These are phyloP conservation scores for Maudiozyma barnettii DNA, from an alignment of 805 yeast species.

Conservation along the genomic window DNA sequence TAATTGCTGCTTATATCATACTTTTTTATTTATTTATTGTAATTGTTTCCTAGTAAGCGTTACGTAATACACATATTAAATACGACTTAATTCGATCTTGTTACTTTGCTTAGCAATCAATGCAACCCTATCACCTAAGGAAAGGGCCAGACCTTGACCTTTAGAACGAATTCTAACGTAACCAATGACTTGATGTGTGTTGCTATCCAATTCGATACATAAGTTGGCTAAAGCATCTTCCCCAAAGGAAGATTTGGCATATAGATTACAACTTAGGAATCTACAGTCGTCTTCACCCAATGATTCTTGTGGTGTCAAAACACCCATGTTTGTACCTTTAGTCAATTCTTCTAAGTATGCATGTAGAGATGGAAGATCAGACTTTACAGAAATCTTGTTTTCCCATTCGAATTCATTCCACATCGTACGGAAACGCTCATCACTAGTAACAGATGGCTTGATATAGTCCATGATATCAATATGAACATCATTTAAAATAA, in stretches of 20 bases:
- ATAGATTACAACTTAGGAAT: conserved; percentile 88
- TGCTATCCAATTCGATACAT: conserved; percentile 74
- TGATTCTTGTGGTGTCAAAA: conserved; percentile 87
- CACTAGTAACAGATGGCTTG: conserved; percentile 87
- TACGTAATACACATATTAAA: conserved; percentile 11
- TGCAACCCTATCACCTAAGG: conserved; percentile 91
- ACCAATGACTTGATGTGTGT: conserved; percentile 68
- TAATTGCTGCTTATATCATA: not conserved
- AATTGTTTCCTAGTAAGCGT: not conserved
- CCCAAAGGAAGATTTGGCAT: conserved; percentile 87
- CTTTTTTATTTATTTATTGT: not conserved
- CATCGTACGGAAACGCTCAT: conserved; percentile 87
- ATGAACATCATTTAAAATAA: conserved; percentile 87
- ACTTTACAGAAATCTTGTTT: conserved; percentile 84
- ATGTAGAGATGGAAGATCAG: conserved; percentile 55
- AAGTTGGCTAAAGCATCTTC: conserved; percentile 95
- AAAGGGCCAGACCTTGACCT: conserved; percentile 94
- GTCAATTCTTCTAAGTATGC: conserved; percentile 64
- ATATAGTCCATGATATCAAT: conserved; percentile 96
- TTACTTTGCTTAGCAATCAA: conserved; percentile 57
- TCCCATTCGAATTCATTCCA: conserved; percentile 99
- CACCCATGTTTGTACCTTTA: conserved; percentile 83
- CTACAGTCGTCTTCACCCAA: conserved; percentile 68
- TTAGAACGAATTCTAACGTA: conserved; percentile 94
- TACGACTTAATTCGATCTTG: conserved; percentile 28